Evolutionary conservation across 257 asterid species (phyloP).

Genomic region (Fraxinus quadrangulata): DNA sequence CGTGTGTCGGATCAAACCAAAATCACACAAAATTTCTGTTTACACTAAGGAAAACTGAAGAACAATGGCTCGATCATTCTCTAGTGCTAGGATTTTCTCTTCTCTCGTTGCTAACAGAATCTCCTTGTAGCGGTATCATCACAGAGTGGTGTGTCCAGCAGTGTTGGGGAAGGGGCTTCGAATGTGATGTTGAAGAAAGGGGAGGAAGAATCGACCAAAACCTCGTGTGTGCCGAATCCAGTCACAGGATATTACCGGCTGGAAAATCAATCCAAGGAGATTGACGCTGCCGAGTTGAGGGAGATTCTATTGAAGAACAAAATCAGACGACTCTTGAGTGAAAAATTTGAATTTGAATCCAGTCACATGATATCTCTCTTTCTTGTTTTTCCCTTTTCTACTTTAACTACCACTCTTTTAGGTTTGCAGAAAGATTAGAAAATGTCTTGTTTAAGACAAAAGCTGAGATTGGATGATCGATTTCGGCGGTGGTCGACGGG

Average conservation of each 20-base stretch:
- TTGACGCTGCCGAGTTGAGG: constrained; percentile 58
- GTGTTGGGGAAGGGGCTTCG: constrained; percentile 35
- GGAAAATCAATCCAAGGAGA: constrained; percentile 41
- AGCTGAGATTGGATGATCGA: constrained; percentile 20
- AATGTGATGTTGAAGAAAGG: constrained; percentile 47
- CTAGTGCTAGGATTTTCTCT: constrained; percentile 38
- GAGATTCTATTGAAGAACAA: constrained; percentile 42
- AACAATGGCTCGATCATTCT: constrained; percentile 50
- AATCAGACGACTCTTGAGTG: constrained; percentile 13
- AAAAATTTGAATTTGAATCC: not conserved
- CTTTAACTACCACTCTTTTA: constrained; percentile 7
- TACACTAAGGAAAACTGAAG: not conserved
- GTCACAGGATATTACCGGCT: constrained; percentile 59
- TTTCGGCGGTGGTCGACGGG: too few species aligned
- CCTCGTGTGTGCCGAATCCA: constrained; percentile 69
- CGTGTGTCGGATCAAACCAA: too few species aligned
- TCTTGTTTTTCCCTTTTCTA: constrained; percentile 1
- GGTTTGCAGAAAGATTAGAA: constrained; percentile 28
- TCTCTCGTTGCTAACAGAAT: constrained; percentile 36
- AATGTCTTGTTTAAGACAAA: not conserved
- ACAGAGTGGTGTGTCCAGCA: constrained; percentile 30
- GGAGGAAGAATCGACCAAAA: constrained; percentile 36
- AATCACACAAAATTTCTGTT: not conserved
- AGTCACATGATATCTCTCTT: not conserved
- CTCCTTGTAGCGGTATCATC: constrained; percentile 44